These are phyloP conservation scores for Oropetium thomaeum DNA, from an alignment of 176 grass and related monocot genomes.

Conservation along the genomic window DNA sequence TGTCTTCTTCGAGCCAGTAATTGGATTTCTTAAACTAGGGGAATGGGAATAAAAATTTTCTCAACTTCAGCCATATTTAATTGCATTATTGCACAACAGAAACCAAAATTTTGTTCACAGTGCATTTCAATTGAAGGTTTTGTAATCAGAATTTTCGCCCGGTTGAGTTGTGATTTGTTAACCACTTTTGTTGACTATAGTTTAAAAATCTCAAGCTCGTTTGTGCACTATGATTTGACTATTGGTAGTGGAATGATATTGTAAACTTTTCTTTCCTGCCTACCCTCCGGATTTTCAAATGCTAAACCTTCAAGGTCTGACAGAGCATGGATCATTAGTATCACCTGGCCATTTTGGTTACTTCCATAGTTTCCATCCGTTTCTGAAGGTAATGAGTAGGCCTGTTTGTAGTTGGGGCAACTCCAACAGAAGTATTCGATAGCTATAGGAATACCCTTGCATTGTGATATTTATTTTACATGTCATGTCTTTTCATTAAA, in stretches of 20 bases:
- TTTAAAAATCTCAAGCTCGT: neutral
- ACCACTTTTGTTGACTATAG: neutral
- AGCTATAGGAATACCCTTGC: neutral
- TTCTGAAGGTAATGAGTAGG: neutral
- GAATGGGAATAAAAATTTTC: neutral
- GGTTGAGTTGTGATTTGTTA: neutral
- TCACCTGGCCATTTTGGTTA: neutral
- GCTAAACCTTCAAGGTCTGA: neutral
- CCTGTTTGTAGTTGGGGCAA: neutral
- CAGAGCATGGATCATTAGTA: neutral
- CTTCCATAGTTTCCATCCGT: neutral
- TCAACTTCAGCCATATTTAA: neutral
- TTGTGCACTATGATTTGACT: neutral
- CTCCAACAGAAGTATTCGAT: neutral
- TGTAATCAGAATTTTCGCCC: neutral
- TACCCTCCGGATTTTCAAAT: too few species aligned
- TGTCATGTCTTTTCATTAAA: neutral
- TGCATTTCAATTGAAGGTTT: neutral
- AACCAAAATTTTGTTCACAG: too few species aligned
- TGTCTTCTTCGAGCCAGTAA: neutral
- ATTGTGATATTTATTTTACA: neutral
- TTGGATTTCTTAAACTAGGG: neutral
- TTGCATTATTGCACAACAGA: neutral
- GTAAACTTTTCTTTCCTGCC: neutral
- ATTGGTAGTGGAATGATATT: neutral